Percentiles rank a stretch among this genome's conserved stretches.
These are phyloP conservation scores for Thraustochytrium sp. DNA, from an alignment of 352 stramenopile species.

Conservation along the genomic window DNA sequence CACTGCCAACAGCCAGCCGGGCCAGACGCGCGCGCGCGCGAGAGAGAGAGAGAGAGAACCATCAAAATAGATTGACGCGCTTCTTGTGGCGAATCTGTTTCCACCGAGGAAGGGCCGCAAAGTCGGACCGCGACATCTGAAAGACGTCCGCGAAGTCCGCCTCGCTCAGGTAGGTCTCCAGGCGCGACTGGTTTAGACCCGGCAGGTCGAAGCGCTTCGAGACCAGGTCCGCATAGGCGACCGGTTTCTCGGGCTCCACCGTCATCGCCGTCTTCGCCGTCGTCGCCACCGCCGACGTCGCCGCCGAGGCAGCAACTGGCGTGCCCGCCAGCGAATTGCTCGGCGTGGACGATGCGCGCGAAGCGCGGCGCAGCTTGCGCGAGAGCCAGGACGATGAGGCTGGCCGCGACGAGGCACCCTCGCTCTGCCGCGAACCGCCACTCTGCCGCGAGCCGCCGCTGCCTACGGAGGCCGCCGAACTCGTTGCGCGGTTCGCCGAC, in stretches of 20 bases:
- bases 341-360: background rate
- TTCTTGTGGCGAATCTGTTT: slow-evolving; percentile 78
- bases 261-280: too few relatives aligned
- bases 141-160: slow-evolving; percentile 68
- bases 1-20: too few relatives aligned
- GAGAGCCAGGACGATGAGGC: background rate
- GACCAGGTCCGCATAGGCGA: background rate
- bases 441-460: too few relatives aligned
- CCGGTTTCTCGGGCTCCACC: background rate
- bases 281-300: too few relatives aligned
- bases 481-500: too few relatives aligned
- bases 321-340: background rate
- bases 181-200: background rate
- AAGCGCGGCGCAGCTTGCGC: background rate
- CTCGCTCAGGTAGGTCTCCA: slow-evolving; percentile 67
- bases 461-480: too few relatives aligned
- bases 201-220: background rate
- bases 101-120: slow-evolving; percentile 67
- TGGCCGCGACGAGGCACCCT: too few relatives aligned
- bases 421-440: too few relatives aligned
- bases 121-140: slow-evolving; percentile 61
- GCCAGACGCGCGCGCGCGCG: too few relatives aligned
- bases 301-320: too few relatives aligned
- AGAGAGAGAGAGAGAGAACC: background rate
- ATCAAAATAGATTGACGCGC: slow-evolving; percentile 72